Evolutionary conservation across 805 yeast species (phyloP).

Genomic region (Ascoidea rubescens): DNA sequence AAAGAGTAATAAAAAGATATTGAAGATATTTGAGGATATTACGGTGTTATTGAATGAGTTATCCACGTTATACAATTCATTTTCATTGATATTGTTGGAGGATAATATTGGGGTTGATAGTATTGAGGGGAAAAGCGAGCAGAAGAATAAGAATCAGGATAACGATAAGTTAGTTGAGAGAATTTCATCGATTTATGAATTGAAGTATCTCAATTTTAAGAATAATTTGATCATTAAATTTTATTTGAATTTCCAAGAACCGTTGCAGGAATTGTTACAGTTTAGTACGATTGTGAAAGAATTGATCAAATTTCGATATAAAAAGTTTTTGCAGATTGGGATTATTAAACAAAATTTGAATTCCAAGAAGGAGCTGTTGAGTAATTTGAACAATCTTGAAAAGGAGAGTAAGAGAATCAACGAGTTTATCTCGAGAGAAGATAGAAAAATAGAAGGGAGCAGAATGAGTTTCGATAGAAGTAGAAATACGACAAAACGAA

Average conservation of each 20-base stretch:
- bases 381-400: slow-evolving; percentile 2
- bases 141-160: slow-evolving; percentile 3
- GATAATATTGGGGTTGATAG: background rate
- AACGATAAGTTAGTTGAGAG: slow-evolving; percentile 6
- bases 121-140: background rate
- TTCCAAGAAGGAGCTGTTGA: slow-evolving; percentile 6
- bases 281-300: slow-evolving; percentile 9
- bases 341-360: slow-evolving; percentile 4
- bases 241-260: slow-evolving; percentile 7
- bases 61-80: slow-evolving; percentile 8
- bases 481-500: slow-evolving; percentile 4
- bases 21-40: slow-evolving; percentile 5
- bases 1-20: slow-evolving; percentile 5
- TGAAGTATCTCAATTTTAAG: slow-evolving; percentile 8
- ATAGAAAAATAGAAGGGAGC: background rate
- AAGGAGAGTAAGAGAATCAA: background rate
- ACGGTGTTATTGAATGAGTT: slow-evolving; percentile 6
- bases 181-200: slow-evolving; percentile 9
- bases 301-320: slow-evolving; percentile 9
- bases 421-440: background rate
- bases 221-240: slow-evolving; percentile 4
- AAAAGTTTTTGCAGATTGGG: slow-evolving; percentile 6
- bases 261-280: slow-evolving; percentile 9
- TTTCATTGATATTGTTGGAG: background rate
- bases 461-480: background rate